Evolutionary conservation across 495 filamentous ascomycete species (phyloP), one percentile per base, ranked within the genome.

Genomic region (Lophium mytilinum): DNA sequence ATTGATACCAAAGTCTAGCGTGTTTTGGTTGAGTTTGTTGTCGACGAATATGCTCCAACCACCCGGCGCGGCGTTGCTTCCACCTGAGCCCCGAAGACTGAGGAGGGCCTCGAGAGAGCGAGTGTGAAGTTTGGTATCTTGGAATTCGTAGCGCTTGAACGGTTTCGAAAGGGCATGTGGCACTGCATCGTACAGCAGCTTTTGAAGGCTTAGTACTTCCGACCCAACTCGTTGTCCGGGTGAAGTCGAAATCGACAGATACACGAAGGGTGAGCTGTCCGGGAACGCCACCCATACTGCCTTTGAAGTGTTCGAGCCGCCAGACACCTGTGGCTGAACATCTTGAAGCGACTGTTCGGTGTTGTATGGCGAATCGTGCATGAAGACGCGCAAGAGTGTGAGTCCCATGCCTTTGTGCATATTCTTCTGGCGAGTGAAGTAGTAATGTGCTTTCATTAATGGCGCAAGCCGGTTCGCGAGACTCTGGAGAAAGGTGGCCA

Each of bases 231-330:
- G 56, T 52, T 73, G 66, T 11, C 72, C 68, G 45, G 73, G 62
- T 11, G 68, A 58, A 9, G 74, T 68, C 0, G 76, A 62, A 36
- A 84, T 79, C 30, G 86, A 88, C 21, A 88, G 80, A 63, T 85
- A 94, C 34, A 93, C 71, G 61, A 81, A 83, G 0, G 89, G 85
- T 30, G 85, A 84, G 46, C 80, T 82, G 61, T 90, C 82, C 0
- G 89, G 89, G 65, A 93, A 92, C 7, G 84, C 85, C 57, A 92
- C 71, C 63, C 85, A 91, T 42, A 95, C 75, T 3, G 84, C 81
- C 33, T 81, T 78, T 19, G 85, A 81, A 12, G 77, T 70, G 67
- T 82, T 73, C 37, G 60, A 58, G 30, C 11, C 3, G 7, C 21
- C 37, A 15, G 9, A 24, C 42, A 21, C 53, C 46, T 4, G 24